A percentile compares a stretch with the other conserved stretches of the same genome.
These are phyloP conservation scores for Thelonectria discophora DNA, from an alignment of 2,329 filamentous ascomycete genomes.

Conservation along the genomic window DNA sequence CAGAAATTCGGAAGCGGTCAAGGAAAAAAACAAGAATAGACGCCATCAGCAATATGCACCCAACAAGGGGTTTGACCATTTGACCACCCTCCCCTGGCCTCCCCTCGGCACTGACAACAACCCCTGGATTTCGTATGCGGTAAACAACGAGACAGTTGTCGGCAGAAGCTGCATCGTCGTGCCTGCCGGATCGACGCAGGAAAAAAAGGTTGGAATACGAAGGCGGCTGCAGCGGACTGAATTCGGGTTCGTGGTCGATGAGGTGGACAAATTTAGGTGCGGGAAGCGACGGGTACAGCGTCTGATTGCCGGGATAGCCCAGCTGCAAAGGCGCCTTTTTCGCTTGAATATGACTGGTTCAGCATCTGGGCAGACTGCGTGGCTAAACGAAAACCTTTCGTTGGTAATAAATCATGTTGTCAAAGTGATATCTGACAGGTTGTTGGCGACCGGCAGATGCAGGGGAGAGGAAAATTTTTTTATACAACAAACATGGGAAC, in stretches of 20 bases:
- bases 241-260: conserved; percentile 1
- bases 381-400: background rate
- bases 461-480: conserved; percentile 6
- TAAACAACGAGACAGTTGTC: background rate
- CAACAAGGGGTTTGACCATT: background rate
- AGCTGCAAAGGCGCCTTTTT: conserved; percentile 9
- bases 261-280: conserved; percentile 1
- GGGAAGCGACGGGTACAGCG: background rate
- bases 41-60: background rate
- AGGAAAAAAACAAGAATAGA: background rate
- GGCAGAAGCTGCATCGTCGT: background rate
- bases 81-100: background rate
- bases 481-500: background rate
- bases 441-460: conserved; percentile 3
- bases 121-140: conserved; percentile 1
- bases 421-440: conserved; percentile 17
- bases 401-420: background rate
- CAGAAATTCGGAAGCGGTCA: conserved; percentile 9
- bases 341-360: background rate
- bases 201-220: background rate
- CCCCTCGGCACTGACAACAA: conserved; percentile 8
- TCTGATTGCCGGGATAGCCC: conserved; percentile 13
- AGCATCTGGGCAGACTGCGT: background rate
- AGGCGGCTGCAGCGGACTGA: conserved; percentile 1
- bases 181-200: conserved; percentile 8